Conservation (phyloP, 805 yeast species). For the Ogataea nitratoaversa region DNA sequence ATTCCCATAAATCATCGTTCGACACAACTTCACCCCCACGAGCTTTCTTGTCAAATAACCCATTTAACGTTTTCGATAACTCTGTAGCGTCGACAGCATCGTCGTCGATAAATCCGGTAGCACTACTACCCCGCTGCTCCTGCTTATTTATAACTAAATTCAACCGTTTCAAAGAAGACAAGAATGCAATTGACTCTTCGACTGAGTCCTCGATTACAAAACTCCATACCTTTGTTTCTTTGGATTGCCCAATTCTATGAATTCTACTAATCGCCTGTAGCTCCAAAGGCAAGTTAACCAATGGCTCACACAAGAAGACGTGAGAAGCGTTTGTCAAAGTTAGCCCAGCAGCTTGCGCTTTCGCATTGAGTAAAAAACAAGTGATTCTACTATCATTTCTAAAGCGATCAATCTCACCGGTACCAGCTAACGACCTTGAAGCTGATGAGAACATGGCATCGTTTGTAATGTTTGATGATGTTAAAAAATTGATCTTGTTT, state of each 20-base stretch:
- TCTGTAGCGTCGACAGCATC: constrained; percentile 52
- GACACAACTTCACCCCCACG: constrained; percentile 58
- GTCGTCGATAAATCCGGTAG: constrained; percentile 28
- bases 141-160: constrained; percentile 32
- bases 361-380: constrained; percentile 81
- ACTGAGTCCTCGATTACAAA: constrained; percentile 80
- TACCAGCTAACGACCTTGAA: constrained; percentile 14
- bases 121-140: constrained; percentile 20
- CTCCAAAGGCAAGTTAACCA: constrained; percentile 82
- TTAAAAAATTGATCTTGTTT: constrained; percentile 54
- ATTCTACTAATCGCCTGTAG: constrained; percentile 89
- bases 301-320: constrained; percentile 88
- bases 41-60: constrained; percentile 40
- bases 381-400: constrained; percentile 61
- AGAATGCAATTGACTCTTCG: constrained; percentile 79
- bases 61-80: constrained; percentile 46
- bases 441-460: no score
- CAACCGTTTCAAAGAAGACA: constrained; percentile 60
- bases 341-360: constrained; percentile 84
- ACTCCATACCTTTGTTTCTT: constrained; percentile 87
- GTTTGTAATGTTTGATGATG: constrained; percentile 36
- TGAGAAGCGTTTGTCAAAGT: constrained; percentile 91
- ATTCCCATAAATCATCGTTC: constrained; percentile 57
- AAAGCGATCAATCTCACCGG: constrained; percentile 50
- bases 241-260: constrained; percentile 86